These are phyloP conservation scores for Fusarium chuoi DNA, from an alignment of 2,329 filamentous ascomycete genomes.

Conservation along the genomic window DNA sequence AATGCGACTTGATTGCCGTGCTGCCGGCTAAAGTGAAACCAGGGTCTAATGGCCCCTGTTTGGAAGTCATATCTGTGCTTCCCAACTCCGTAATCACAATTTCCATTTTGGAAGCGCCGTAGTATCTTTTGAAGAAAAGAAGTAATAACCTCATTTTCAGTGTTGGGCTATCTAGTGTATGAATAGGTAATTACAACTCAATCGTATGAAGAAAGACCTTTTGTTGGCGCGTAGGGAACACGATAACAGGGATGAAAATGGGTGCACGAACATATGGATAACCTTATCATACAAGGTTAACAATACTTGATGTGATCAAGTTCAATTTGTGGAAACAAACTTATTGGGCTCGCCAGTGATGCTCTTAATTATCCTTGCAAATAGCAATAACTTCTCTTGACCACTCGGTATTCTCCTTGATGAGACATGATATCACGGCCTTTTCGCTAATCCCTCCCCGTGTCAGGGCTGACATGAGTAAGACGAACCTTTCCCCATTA, in stretches of 20 bases:
- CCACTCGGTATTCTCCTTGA: neutral
- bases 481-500: neutral
- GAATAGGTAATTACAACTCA: neutral
- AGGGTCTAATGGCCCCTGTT: neutral
- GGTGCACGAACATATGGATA: neutral
- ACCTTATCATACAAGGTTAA: neutral
- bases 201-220: accelerated
- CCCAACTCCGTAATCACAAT: neutral
- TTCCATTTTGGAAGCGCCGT: neutral
- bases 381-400: accelerated
- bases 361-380: neutral
- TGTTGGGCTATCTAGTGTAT: accelerated
- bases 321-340: neutral
- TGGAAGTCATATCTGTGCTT: neutral
- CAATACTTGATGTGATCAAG: neutral
- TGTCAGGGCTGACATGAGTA: neutral
- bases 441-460: too few relatives aligned
- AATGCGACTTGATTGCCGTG: neutral
- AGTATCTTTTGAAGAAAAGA: neutral
- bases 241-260: neutral
- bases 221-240: too few relatives aligned
- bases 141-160: accelerated
- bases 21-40: neutral
- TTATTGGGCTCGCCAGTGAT: accelerated
- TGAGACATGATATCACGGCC: neutral